These are phyloP conservation scores for Aspergillus sp. DNA, from an alignment of 2,329 filamentous ascomycete species.

Conservation along the genomic window DNA sequence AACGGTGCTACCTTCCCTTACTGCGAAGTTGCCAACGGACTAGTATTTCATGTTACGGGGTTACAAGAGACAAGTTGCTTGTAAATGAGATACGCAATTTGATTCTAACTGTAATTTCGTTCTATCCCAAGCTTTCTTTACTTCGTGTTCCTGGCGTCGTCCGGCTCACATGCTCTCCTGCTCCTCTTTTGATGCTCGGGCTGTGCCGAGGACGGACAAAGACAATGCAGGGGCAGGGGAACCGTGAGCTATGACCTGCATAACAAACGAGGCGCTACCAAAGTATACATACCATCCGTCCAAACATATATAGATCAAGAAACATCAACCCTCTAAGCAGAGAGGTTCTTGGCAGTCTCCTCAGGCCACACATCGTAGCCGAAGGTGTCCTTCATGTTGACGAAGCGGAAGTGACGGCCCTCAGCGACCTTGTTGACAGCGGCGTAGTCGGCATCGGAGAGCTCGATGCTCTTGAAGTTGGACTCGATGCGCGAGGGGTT, in stretches of 20 bases:
- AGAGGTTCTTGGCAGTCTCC: slow-evolving; percentile 45
- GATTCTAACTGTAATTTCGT: not conserved
- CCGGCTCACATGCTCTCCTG: slow-evolving; percentile 9
- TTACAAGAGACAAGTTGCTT: not conserved
- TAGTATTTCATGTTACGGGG: not conserved
- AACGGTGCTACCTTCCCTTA: no score
- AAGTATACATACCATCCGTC: not conserved
- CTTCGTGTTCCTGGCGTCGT: not conserved
- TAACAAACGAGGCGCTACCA: slow-evolving; percentile 1
- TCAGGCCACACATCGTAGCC: slow-evolving; percentile 71
- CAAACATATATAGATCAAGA: not conserved
- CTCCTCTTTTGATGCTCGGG: not conserved
- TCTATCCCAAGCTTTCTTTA: not conserved
- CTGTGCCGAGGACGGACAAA: not conserved
- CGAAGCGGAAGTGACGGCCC: slow-evolving; percentile 68
- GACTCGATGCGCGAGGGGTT: slow-evolving; percentile 66
- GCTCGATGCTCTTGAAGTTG: slow-evolving; percentile 64
- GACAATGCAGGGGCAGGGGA: not conserved
- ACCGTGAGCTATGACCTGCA: slow-evolving; percentile 19
- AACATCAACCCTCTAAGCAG: slow-evolving; percentile 20
- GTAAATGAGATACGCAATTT: not conserved
- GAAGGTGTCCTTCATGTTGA: slow-evolving; percentile 81
- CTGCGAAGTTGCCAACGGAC: no score
- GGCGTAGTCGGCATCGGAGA: slow-evolving; percentile 58
- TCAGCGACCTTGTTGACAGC: slow-evolving; percentile 64